These are phyloP conservation scores for Botrytis squamosa DNA, from an alignment of 2,329 filamentous ascomycete species.

Conservation along the genomic window DNA sequence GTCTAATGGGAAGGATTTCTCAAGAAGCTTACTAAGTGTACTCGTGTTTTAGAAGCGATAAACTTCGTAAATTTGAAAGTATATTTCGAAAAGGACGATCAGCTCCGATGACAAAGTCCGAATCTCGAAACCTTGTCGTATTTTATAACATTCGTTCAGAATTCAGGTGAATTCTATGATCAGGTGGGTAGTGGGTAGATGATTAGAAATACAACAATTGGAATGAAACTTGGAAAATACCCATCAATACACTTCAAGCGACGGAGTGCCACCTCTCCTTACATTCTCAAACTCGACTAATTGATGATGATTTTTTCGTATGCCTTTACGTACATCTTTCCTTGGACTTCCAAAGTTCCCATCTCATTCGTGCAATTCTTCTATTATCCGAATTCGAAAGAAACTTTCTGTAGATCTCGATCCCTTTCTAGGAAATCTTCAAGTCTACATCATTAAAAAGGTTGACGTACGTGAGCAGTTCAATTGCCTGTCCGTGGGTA, in stretches of 20 bases:
- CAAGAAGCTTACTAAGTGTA: neutral
- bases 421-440: neutral
- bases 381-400: neutral
- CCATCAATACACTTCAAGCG: neutral
- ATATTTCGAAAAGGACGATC: neutral
- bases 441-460: neutral
- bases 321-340: neutral
- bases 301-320: neutral
- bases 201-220: neutral
- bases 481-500: neutral
- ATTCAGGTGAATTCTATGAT: neutral
- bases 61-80: neutral
- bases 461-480: neutral
- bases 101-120: neutral
- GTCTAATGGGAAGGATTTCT: neutral
- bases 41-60: neutral
- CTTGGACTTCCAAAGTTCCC: neutral
- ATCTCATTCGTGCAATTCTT: neutral
- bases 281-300: neutral
- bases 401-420: neutral
- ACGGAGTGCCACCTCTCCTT: neutral
- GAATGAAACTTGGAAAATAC: neutral
- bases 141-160: neutral
- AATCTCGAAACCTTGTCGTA: neutral
- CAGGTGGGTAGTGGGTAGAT: neutral